Base-by-base conservation (phyloP, 2,329 filamentous ascomycete genomes). In the Aureobasidium sp. region DNA sequence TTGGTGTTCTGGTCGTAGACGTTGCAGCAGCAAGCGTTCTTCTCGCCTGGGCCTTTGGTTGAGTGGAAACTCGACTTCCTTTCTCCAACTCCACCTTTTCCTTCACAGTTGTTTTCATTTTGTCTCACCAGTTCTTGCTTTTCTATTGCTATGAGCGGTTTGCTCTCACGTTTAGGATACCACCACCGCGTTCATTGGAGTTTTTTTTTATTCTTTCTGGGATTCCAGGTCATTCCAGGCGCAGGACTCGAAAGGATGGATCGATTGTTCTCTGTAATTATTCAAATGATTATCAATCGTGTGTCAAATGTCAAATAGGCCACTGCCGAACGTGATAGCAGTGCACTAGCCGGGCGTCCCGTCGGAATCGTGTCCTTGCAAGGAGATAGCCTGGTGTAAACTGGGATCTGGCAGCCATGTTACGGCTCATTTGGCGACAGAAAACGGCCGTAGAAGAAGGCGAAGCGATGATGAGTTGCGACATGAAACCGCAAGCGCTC, bases 11-110 rank as follows among this genome's bases (percentile, higher is more conserved):
- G 64, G 64, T 74, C 0, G 67, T 71, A 0, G 72, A 80, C 5
- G 82, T 79, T 54, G 67, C 80, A 9, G 74, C 78, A 1, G 79
- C 80, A 61, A 81, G 79, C 10, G 75, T 79, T 29, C 65, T 85
- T 49, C 70, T 85, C 51, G 78, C 82, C 6, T 69, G 82, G 61
- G 75, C 84, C 4, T 58, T 58, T 31, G 55, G 55, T 13, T 58
- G 29, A 58, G 37, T 58, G n/a, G 5, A 2, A n/a, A n/a, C 29
- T n/a, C 25, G 17, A 35, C 21, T 38, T 19, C 6, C 29, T 47
- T 40, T 29, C 19, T 8, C 19, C 6, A 8, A 5, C 21, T 8
- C 21, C 3, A 25, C 13, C 25, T 27, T 45, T 11, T 11, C 25
- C 13, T 45, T 33, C 29, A 9, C 29, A 15, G 21, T 25, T 21